phyloP scores from a whole-genome alignment of 2,329 filamentous ascomycete genomes.

The Cordyceps farinosa region DNA sequence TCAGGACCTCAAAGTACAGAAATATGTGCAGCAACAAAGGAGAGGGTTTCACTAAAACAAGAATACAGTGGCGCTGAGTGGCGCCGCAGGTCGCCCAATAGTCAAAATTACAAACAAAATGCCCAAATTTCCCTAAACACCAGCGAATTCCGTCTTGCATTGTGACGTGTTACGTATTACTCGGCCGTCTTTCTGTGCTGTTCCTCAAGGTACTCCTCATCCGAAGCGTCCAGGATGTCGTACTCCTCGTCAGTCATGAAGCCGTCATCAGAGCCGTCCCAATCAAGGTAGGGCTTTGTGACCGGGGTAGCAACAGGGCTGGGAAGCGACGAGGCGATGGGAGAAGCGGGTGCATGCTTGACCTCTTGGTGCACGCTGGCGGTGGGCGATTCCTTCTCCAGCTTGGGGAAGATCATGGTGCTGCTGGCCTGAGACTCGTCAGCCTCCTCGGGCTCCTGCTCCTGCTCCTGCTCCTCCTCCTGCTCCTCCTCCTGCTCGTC shows the following conservation, averaged over 20 bases:
- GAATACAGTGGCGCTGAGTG: conserved; percentile 12
- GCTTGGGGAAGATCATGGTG: conserved; percentile 94
- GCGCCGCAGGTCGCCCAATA: neutral
- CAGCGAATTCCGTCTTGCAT: neutral
- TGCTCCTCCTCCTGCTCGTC: conserved; percentile 29
- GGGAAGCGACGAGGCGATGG: conserved; percentile 40
- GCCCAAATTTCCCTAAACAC: neutral
- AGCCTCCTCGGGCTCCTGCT: conserved; percentile 26
- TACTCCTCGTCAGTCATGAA: conserved; percentile 98
- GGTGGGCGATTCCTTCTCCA: conserved; percentile 88
- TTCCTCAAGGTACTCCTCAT: conserved; percentile 72
- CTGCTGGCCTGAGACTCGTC: conserved; percentile 37
- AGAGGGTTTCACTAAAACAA: neutral
- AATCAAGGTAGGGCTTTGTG: conserved; percentile 44
- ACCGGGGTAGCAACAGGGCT: conserved; percentile 42
- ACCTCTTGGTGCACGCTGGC: conserved; percentile 69
- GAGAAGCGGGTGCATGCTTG: conserved; percentile 29
- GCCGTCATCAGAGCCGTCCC: conserved; percentile 62
- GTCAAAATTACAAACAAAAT: conserved; percentile 4
- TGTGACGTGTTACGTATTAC: conserved; percentile 30
- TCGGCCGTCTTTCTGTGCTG: conserved; percentile 43
- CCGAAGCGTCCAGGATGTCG: conserved; percentile 91
- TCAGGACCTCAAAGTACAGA: neutral
- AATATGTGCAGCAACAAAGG: neutral
- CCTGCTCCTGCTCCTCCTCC: conserved; percentile 26